Evolutionary conservation across 176 grass and related monocot species (phyloP), one percentile per base, ranked within the genome.

Genomic region (Saccharum spontaneum): DNA sequence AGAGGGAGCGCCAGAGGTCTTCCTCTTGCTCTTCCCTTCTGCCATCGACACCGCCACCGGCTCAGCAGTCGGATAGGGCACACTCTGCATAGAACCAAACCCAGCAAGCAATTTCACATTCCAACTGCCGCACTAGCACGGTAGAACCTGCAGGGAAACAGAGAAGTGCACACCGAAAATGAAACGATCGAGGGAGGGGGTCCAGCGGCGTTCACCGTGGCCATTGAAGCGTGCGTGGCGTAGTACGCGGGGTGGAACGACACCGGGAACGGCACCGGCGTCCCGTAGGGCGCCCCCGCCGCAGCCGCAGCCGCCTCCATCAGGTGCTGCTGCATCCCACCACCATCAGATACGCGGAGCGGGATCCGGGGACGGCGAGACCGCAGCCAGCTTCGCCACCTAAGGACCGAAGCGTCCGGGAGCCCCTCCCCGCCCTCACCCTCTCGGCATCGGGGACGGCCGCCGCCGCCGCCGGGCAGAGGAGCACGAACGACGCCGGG

Each of bases 191-290:
- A 22, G 76, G 1, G 17, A 38, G 24, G 15, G 31, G 2, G 7
- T 30, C 69, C 22, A 77, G 28, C 28, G 1, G 75, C 66, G 82
- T 84, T 92, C 87, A 93, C 93, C 87, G 80, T 83, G 82, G 74
- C 83, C 85, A 95, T 83, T 26, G 93, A 57, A 26, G 93, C 87
- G 83, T 93, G 89, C 57, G 61, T 30, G 11, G 92, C 81, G 88
- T 93, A 98, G 73, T 94, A 90, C 4, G 87, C 84, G 9, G 86
- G 85, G 24, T 73, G 28, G 28, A 28, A 28, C 28, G 28, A 28
- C 28, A 28, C 28, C 28, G 28, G 71, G 79, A 69, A 92, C 69
- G 93, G 68, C 77, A 93, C 76, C 55, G 92, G 84, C 48, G 85
- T 59, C 50, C 89, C 87, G 70, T 88, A 97, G 59, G 84, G 76